Conservation (phyloP, 441 rosid genomes). For the Erodium texanum region DNA sequence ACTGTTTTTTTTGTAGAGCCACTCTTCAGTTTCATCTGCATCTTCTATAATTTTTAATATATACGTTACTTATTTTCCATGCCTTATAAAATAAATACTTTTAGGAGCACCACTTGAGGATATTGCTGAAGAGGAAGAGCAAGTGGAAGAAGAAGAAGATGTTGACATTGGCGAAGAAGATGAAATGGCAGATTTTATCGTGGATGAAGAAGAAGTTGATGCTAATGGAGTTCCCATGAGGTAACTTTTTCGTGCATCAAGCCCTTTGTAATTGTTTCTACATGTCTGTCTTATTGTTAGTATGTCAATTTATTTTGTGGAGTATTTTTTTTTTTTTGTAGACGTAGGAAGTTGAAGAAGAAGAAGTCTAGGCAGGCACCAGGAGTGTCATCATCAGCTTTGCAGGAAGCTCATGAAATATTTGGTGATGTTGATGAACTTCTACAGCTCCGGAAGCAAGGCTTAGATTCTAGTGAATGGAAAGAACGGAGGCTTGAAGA, state of each 20-base stretch:
- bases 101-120: slow-evolving; percentile 65
- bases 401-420: slow-evolving; percentile 82
- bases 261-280: not conserved
- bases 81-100: slow-evolving; percentile 18
- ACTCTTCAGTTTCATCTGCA: slow-evolving; percentile 4
- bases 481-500: slow-evolving; percentile 75
- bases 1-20: slow-evolving; percentile 1
- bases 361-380: slow-evolving; percentile 68
- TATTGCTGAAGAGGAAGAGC: slow-evolving; percentile 82
- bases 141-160: slow-evolving; percentile 71
- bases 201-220: slow-evolving; percentile 72
- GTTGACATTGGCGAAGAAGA: slow-evolving; percentile 82
- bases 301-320: not conserved
- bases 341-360: slow-evolving; percentile 44
- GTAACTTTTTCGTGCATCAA: slow-evolving; percentile 19
- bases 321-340: slow-evolving; percentile 23
- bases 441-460: slow-evolving; percentile 52
- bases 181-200: slow-evolving; percentile 95
- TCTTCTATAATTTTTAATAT: slow-evolving; percentile 3
- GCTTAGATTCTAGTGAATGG: slow-evolving; percentile 52
- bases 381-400: slow-evolving; percentile 62
- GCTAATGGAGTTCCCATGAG: slow-evolving; percentile 55
- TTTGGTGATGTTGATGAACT: slow-evolving; percentile 86
- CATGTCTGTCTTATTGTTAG: not conserved
- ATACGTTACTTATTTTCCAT: slow-evolving; percentile 10